Base-by-base conservation (phyloP, 768 basidiomycete genomes). In the Mycena albidolilacea region DNA sequence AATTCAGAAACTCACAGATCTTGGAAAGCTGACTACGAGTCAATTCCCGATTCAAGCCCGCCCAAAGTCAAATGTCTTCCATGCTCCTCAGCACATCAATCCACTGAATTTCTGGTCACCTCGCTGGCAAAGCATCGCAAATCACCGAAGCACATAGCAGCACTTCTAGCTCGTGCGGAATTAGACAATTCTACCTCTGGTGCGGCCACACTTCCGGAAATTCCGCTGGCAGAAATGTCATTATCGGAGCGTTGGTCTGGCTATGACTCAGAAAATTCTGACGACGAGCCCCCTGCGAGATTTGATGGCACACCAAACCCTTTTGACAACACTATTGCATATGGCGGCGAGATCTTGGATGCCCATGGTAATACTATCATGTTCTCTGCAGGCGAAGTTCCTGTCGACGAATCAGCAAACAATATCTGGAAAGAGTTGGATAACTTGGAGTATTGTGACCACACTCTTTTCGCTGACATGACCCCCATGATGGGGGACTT, bases 21-120 rank as follows among this genome's bases (percentile, higher is more conserved):
- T 7, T 52, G 50, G 7, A 52, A 52, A 52, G 50, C 50, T 21
- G 50, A 52, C 50, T 52, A 52, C 50, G n/a, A 21, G 50, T 52
- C 50, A n/a, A 52, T 52, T 52, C n/a, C 50, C n/a, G 50, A 52
- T 52, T 52, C 50, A 52, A 52, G n/a, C n/a, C 50, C 50, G 50
- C 50, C 50, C 50, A 52, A 52, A 52, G 50, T 52, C 50, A 52
- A 52, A 52, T 52, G 50, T 52, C 50, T 52, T 52, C 50, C 50
- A 52, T 52, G 50, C n/a, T 52, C 50, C 1, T 52, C 50, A 5
- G 17, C 19, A 21, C n/a, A 19, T 21, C 50, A 21, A 21, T 52
- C n/a, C 50, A 52, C 50, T n/a, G 50, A 52, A 7, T 7, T 52
- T 52, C 50, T 52, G 17, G 50, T 21, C 17, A 52, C 50, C 50